Evolutionary conservation across 108 stramenopile genomes (phyloP), one percentile per base, ranked within the genome.

Genomic region (Cyclotella cryptica): DNA sequence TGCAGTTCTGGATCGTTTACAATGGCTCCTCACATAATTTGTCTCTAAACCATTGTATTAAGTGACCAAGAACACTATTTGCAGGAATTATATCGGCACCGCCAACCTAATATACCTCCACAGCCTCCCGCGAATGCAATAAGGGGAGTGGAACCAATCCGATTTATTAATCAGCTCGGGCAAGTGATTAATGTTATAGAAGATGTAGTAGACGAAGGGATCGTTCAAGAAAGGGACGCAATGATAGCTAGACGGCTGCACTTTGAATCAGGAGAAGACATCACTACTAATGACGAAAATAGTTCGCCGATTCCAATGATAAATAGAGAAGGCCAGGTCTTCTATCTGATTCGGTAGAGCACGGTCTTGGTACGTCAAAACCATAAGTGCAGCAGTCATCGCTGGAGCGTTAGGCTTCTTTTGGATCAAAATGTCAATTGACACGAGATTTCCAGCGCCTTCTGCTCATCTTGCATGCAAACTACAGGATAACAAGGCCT

Each of bases 21-120:
- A 27, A 1, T 5, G 17, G 7, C 3, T 21, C 55, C 17, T 21
- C 55, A 27, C 35, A 35, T 35, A 35, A 35, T 35, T 35, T 6
- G 35, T 35, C 35, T 35, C 22, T 26, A 24, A 49, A n/a, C n/a
- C 3, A 3, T 14, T 27, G 22, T 27, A 4, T 21, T 2, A 17
- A 58, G 55, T 27, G 22, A 58, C 22, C 55, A 58, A 58, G 55
- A 58, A 58, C 6, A 58, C 19, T 58, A 58, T 58, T 26, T 58
- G 24, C 55, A 9, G 26, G 55, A 58, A 28, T 58, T 58, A 1
- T 27, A 58, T 58, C 55, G 55, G 7, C 24, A 26, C 13, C 19
- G 9, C 24, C 26, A 17, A 1, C 10, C 4, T 27, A 2, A 58
- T 26, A 21, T 58, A 58, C 55, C 55, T 13, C 55, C 55, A 3